Percentiles rank a stretch among this genome's conserved stretches.
Conservation (phyloP, 2,329 filamentous ascomycete genomes). For the Fusarium napiforme region DNA sequence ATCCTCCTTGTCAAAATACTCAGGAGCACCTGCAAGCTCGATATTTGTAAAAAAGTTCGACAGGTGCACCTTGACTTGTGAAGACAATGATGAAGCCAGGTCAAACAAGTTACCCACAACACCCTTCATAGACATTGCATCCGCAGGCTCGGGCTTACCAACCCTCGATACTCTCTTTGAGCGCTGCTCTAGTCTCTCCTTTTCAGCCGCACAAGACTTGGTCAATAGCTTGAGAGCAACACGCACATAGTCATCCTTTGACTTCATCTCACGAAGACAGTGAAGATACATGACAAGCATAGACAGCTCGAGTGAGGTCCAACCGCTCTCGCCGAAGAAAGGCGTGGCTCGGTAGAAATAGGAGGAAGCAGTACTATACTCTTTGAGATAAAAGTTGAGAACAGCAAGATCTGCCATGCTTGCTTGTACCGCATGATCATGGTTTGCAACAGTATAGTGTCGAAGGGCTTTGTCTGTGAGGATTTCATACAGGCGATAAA, state of each 20-base stretch:
- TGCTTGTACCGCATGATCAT: conserved; percentile 79
- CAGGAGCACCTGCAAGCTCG: conserved; percentile 73
- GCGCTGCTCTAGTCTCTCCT: conserved; percentile 57
- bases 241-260: conserved; percentile 81
- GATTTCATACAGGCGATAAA: conserved; percentile 75
- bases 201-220: conserved; percentile 69
- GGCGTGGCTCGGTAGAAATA: conserved; percentile 84
- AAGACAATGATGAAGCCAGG: conserved; percentile 56
- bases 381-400: conserved; percentile 79
- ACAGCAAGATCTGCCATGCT: conserved; percentile 87
- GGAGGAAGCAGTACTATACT: conserved; percentile 77
- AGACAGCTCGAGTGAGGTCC: conserved; percentile 82
- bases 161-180: conserved; percentile 40
- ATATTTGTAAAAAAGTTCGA: conserved; percentile 79
- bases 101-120: conserved; percentile 60
- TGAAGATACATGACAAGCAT: conserved; percentile 87
- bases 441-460: conserved; percentile 83
- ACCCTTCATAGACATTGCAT: conserved; percentile 57
- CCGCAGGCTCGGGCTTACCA: conserved; percentile 34
- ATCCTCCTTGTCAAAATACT: conserved; percentile 77
- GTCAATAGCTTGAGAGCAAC: conserved; percentile 79
- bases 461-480: conserved; percentile 87
- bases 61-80: conserved; percentile 75
- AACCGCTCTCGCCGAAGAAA: conserved; percentile 81
- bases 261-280: conserved; percentile 81